Evolutionary conservation across 257 asterid species (phyloP), one percentile per base, ranked within the genome.

Genomic region (Salvia splendens): DNA sequence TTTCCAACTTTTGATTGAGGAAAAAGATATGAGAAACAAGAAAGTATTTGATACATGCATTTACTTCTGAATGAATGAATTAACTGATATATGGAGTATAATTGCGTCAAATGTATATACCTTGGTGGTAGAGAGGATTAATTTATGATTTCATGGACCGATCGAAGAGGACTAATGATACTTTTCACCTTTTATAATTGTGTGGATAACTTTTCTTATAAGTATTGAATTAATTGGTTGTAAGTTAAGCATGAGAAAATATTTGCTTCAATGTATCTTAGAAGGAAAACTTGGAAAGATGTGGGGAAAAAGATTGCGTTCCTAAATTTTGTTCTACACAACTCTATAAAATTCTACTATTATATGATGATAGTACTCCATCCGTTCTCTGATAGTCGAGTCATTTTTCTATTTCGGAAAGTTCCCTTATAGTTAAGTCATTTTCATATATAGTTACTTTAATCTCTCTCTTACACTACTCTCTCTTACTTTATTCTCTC

Each of bases 181-280:
- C n/a, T 30, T 17, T 8, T 32, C 30, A 14, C 1, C 17, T 35
- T 61, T 42, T 68, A 64, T 75, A 64, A 40, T 12, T 11, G 12
- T 5, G 17, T 20, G 17, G 16, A 4, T 55, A 33, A 55, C 71
- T 81, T 77, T 49, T 56, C 75, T 52, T 83, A n/a, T 50, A 85
- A 71, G 84, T 52, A 17, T 24, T 24, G 30, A 24, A 80, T 52
- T 73, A 43, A 74, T 61, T 36, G 77, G 76, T 66, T 79, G 65
- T 45, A 43, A 60, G 80, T 49, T 63, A 83, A 75, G 51, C 66
- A 69, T 62, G 75, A 43, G 67, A 57, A 6, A 48, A 67, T 8
- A 5, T 41, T 41, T 57, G 49, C 55, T 20, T 61, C 24, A 59
- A 67, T 67, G 69, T 76, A 48, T 46, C 83, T 67, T 78, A 61